Evolutionary conservation across 139 green algal genomes (phyloP).

Genomic region (Chlamydomonas sp.): DNA sequence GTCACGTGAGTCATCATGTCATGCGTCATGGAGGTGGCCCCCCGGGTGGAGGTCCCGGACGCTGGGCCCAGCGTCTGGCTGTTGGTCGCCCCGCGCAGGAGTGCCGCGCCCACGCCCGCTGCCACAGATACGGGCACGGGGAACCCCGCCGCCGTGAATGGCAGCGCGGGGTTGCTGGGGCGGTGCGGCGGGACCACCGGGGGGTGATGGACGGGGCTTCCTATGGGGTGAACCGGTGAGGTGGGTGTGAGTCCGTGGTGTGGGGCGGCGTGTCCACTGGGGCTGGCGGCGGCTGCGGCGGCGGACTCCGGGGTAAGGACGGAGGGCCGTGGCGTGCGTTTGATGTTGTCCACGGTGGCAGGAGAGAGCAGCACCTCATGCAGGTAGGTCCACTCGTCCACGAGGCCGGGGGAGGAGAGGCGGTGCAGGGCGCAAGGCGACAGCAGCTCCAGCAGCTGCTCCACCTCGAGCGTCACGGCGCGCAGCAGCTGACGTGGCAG

Average conservation of each 20-base stretch:
- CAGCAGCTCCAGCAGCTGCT: conserved; percentile 35
- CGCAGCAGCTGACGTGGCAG: conserved; percentile 32
- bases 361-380: conserved; percentile 23
- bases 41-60: no score
- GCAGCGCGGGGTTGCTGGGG: background rate
- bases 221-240: no score
- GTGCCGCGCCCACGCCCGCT: no score
- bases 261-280: background rate
- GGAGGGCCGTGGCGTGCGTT: background rate
- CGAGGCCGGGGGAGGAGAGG: background rate
- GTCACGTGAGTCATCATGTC: no score
- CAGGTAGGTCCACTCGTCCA: conserved; percentile 28
- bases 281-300: background rate
- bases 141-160: background rate
- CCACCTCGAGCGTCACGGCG: conserved; percentile 20
- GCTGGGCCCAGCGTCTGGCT: no score
- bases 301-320: background rate
- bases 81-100: no score
- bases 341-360: background rate
- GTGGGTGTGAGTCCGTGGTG: no score
- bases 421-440: background rate
- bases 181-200: no score
- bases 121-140: no score
- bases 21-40: no score
- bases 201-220: no score